These are phyloP conservation scores for Tricholoma flavovirens DNA, from an alignment of 768 basidiomycete genomes.

Conservation along the genomic window DNA sequence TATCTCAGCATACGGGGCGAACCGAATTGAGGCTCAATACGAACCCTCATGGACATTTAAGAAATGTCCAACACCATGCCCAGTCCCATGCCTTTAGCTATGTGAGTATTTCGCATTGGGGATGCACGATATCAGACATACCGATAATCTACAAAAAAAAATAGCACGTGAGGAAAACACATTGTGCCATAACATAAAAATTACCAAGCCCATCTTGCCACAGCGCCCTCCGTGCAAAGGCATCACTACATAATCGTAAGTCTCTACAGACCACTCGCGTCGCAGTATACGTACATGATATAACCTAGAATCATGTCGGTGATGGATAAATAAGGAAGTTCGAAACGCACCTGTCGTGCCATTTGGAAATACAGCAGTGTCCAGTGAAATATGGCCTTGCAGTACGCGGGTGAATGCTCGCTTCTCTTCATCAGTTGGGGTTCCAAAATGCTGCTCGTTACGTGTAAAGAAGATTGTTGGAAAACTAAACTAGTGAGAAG, in stretches of 20 bases:
- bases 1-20: not conserved
- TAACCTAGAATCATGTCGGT: conserved; percentile 38
- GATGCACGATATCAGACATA: conserved; percentile 15
- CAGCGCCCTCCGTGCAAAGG: conserved; percentile 69
- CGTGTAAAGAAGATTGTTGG: not conserved
- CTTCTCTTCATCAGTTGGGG: conserved; percentile 75
- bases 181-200: conserved; percentile 4
- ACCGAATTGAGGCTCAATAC: not conserved
- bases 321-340: not conserved
- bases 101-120: conserved; percentile 4
- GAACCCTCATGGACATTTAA: conserved; percentile 89
- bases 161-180: not conserved
- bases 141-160: conserved; percentile 47
- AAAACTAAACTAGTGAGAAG: not conserved
- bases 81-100: conserved; percentile 72
- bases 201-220: conserved; percentile 87
- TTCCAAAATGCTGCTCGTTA: conserved; percentile 72
- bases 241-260: conserved; percentile 47
- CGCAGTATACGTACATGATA: conserved; percentile 37
- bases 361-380: conserved; percentile 74
- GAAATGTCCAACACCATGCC: conserved; percentile 93
- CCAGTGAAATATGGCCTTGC: conserved; percentile 89
- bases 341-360: conserved; percentile 64
- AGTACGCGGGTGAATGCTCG: conserved; percentile 88
- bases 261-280: not conserved